Base-by-base conservation (phyloP, 1,284 basidiomycete genomes). In the Marasmius oreades region DNA sequence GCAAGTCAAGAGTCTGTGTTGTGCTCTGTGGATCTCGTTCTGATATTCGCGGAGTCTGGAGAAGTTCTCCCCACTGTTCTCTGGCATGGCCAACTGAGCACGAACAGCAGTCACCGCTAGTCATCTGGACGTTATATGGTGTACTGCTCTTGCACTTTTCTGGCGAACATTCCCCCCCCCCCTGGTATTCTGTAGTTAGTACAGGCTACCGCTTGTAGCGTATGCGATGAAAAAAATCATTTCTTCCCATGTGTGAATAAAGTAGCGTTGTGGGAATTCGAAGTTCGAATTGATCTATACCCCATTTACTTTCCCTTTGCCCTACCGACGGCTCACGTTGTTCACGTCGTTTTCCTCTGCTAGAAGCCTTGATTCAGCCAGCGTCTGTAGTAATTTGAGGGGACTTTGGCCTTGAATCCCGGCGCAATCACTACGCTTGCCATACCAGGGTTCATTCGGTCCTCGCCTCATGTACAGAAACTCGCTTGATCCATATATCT, bases 391-490 rank as follows among this genome's bases (percentile, higher is more conserved):
- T 42, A 50, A 16, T 33, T 28, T 50, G 26, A 33, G 26, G n/a
- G 16, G 47, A 20, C 28, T 50, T 31, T 23, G 47, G 47, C 26
- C 47, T 50, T 31, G 47, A 50, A 50, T 20, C 46, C 51, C 54
- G 54, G 54, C 26, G 54, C 37, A 52, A 52, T 52, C 51, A 26
- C 33, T 24, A 39, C 46, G 47, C 54, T 31, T 51, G 36, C 54
- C 54, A 51, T 42, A 55, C 54, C 46, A 55, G 54, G 54, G 28
- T 50, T 48, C 54, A 51, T 51, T 34, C 20, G 54, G 54, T 43
- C 36, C 70, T 64, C 56, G 78, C 79, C 79, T 80, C 79, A 79
- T 80, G 58, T 46, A 51, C 55, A 55, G 24, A 34, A 26, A 36
- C 36, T 33, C 52, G 55, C 48, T 55, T 22, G 56, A 61, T 57